Conservation (phyloP, 2,329 filamentous ascomycete species). For the Fusarium sp. region DNA sequence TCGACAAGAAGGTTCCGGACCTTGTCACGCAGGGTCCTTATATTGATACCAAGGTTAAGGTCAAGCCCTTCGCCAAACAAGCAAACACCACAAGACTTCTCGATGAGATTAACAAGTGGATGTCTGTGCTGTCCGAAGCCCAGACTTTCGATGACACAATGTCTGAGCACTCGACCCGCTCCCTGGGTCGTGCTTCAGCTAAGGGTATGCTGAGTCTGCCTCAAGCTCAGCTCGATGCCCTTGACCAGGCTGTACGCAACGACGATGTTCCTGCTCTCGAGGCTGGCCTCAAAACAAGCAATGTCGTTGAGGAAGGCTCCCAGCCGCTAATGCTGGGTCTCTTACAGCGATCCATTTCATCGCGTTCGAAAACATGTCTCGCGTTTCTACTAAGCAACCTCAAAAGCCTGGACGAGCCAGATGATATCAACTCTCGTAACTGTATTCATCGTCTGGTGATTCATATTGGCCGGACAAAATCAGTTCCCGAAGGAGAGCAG, state of each 20-base stretch:
- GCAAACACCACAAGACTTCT: constrained; percentile 59
- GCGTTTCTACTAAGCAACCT: constrained; percentile 74
- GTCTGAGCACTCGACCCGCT: constrained; percentile 78
- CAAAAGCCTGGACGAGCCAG: constrained; percentile 80
- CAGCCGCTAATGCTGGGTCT: constrained; percentile 81
- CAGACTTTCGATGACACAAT: constrained; percentile 79
- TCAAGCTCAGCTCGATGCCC: constrained; percentile 70
- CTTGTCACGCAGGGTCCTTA: constrained; percentile 85
- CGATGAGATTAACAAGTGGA: constrained; percentile 85
- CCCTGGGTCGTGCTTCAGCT: constrained; percentile 79
- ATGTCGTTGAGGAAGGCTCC: constrained; percentile 54
- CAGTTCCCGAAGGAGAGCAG: constrained; percentile 55
- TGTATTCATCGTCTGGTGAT: constrained; percentile 93
- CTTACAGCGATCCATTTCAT: constrained; percentile 79
- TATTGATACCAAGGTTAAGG: constrained; percentile 88
- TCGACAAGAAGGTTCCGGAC: constrained; percentile 90
- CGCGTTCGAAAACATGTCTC: constrained; percentile 74
- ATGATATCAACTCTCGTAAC: constrained; percentile 94
- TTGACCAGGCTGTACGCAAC: constrained; percentile 76
- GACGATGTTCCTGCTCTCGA: constrained; percentile 70
- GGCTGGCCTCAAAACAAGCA: constrained; percentile 66
- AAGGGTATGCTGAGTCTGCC: constrained; percentile 80
- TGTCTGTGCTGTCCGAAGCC: constrained; percentile 81
- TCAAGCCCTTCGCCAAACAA: constrained; percentile 85
- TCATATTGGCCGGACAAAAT: constrained; percentile 82